Evolutionary conservation across 2,329 filamentous ascomycete genomes (phyloP).

Genomic region (Colletotrichum musicola): DNA sequence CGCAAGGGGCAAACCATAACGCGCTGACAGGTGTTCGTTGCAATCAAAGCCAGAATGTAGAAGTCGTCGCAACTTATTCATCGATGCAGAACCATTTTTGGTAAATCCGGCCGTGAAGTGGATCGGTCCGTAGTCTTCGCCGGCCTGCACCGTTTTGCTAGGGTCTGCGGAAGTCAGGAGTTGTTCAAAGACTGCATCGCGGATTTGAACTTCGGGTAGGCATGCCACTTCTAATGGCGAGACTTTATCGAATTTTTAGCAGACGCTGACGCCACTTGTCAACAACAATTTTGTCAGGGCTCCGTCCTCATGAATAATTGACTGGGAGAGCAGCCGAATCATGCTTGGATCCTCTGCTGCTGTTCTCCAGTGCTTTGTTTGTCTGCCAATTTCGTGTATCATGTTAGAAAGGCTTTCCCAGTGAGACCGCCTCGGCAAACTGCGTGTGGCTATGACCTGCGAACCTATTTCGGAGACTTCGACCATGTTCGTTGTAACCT

Average conservation of each 20-base stretch:
- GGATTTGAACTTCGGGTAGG: background rate
- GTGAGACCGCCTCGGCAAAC: no score
- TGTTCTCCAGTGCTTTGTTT: background rate
- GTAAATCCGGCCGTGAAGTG: no score
- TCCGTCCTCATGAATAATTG: background rate
- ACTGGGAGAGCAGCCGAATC: background rate
- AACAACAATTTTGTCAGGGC: accelerated
- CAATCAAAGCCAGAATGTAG: background rate
- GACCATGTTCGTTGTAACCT: no score
- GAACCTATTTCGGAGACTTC: no score
- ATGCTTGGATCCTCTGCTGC: background rate
- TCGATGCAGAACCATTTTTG: no score
- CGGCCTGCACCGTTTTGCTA: background rate
- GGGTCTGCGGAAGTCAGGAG: no score
- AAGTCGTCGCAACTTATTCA: background rate
- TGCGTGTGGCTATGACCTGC: no score
- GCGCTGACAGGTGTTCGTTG: background rate
- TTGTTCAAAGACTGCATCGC: background rate
- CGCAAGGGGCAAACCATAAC: background rate
- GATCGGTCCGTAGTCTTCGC: background rate
- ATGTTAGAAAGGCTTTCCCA: no score
- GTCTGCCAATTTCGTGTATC: background rate
- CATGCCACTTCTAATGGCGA: background rate
- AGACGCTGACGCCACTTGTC: background rate
- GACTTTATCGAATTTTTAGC: background rate